Conservation (phyloP, 2,329 filamentous ascomycete genomes). For the Trichoderma atrobrunneum region DNA sequence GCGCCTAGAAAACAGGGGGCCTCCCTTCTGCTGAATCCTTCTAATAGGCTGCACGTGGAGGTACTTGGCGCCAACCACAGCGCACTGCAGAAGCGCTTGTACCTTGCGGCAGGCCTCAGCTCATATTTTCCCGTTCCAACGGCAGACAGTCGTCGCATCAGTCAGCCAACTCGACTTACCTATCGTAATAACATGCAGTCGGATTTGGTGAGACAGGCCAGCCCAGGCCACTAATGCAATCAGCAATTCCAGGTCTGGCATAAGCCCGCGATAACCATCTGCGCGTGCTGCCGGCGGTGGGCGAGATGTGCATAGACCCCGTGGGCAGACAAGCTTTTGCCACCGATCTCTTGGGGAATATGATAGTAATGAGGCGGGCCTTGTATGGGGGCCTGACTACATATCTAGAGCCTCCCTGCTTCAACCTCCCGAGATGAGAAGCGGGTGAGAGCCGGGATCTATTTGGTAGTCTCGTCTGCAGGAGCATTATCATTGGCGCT, state of each 20-base stretch:
- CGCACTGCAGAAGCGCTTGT: not conserved
- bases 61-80: not conserved
- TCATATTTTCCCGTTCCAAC: not conserved
- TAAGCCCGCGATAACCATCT: not conserved
- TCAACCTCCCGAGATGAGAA: not conserved
- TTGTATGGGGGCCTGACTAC: conserved; percentile 2
- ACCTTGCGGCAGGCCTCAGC: not conserved
- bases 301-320: not conserved
- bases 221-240: conserved; percentile 4
- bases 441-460: not conserved
- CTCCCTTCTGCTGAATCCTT: not conserved
- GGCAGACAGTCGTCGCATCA: not conserved
- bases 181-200: not conserved
- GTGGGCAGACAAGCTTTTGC: not conserved
- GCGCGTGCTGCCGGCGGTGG: not conserved
- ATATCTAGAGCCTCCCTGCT: not conserved
- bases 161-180: not conserved
- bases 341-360: not conserved
- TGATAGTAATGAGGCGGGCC: not conserved
- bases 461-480: not conserved
- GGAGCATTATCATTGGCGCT: not conserved
- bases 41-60: not conserved
- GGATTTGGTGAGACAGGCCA: conserved; percentile 6
- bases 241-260: not conserved
- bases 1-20: not conserved